phyloP scores from a whole-genome alignment of 108 stramenopile species.

The Nitzschia sp. region DNA sequence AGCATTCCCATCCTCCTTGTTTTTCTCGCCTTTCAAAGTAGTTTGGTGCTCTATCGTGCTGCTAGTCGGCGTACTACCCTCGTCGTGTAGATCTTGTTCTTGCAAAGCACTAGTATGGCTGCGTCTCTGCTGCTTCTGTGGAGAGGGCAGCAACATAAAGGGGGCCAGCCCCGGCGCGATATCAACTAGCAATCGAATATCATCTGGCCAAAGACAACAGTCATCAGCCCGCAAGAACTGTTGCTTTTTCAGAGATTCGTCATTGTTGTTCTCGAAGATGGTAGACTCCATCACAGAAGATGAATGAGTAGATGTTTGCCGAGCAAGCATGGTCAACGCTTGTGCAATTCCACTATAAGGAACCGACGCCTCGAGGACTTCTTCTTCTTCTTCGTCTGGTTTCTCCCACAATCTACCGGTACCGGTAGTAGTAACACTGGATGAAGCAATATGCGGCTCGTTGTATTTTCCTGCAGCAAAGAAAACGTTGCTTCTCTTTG shows the following conservation, averaged over 20 bases:
- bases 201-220: neutral
- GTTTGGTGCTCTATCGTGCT: neutral
- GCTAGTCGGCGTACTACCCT: too few species aligned
- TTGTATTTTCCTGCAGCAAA: neutral
- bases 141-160: neutral
- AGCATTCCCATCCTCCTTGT: neutral
- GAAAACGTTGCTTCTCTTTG: neutral
- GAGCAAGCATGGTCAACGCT: neutral
- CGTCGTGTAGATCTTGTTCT: neutral
- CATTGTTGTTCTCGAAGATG: neutral
- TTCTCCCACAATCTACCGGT: too few species aligned
- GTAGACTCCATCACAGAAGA: neutral
- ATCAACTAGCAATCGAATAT: neutral
- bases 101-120: neutral
- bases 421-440: neutral
- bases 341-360: neutral
- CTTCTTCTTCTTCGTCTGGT: too few species aligned
- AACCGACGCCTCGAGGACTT: neutral
- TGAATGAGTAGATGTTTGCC: neutral
- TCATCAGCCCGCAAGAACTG: neutral
- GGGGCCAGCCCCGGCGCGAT: neutral
- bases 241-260: neutral
- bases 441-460: neutral
- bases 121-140: neutral
- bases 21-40: neutral